Conservation (phyloP, 305 asterid genomes). For the Solanum hybrid region DNA sequence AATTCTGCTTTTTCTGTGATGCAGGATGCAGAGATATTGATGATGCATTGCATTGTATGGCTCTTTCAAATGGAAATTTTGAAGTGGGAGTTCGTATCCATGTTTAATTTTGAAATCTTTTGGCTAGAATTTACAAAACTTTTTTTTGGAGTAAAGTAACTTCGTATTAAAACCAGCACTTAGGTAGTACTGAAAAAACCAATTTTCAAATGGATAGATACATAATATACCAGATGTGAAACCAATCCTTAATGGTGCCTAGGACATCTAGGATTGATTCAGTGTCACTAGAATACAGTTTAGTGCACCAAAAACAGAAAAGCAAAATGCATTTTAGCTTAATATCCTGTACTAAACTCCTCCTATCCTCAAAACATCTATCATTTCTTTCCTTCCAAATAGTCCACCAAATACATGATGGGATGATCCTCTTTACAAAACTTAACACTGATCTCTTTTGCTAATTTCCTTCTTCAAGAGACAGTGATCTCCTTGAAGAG, state of each 20-base stretch:
- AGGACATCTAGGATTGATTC: background rate
- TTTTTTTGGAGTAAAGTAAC: background rate
- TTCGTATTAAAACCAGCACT: background rate
- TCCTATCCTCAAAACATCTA: background rate
- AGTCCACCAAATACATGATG: background rate
- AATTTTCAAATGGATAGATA: background rate
- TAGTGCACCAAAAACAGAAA: background rate
- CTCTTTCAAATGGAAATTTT: slow-evolving; percentile 85
- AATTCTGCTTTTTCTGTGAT: slow-evolving; percentile 23
- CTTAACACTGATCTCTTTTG: background rate
- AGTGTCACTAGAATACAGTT: background rate
- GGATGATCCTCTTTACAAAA: background rate
- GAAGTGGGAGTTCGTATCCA: slow-evolving; percentile 99
- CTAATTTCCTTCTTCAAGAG: background rate
- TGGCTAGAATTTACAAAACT: background rate
- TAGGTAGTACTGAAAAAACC: background rate
- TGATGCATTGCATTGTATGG: slow-evolving; percentile 91
- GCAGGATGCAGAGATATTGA: slow-evolving; percentile 98
- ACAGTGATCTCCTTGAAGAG: background rate
- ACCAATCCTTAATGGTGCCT: background rate
- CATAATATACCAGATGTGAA: background rate
- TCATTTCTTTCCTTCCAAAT: background rate
- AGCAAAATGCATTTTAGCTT: background rate
- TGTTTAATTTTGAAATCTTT: background rate
- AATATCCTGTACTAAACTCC: background rate